Evolutionary conservation across 73 alveolate species (phyloP), one percentile per base, ranked within the genome.

Genomic region (Paramecium caudatum): DNA sequence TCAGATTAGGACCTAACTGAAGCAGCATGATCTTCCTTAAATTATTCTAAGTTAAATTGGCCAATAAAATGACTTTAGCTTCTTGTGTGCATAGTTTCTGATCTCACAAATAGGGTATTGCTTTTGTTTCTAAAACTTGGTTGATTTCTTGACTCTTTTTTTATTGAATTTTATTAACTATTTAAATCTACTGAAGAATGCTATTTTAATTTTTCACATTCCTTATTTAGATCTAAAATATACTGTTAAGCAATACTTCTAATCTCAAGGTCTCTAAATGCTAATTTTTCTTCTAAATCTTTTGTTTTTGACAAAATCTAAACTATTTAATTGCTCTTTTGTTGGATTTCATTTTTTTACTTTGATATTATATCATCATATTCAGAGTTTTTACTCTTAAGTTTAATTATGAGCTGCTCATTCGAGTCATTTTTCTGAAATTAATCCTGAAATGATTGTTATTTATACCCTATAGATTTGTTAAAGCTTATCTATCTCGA

Each of bases 21-120:
- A 21, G 70, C 70, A 3, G 70, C 70, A 3, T 34, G 25, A 7
- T 49, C 17, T 0, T 49, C 70, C 25, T 49, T 49, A 16, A 49
- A 49, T 49, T 49, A 49, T 49, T 49, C 70, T 21, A 49, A 34
- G 25, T 49, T 34, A 15, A 49, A 49, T 49, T 49, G 25, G 25
- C 70, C 70, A 49, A 49, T 49, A 17, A 13, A 49, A 13, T 49
- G 70, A 15, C 70, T 49, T 49, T 49, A 17, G 25, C 70, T 49
- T 49, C 70, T 49, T 49, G 21, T 5, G 10, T 49, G 70, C 25
- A 49, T 21, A 49, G 70, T 49, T 49, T 49, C 70, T 2, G 70
- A 49, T 49, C 39, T 49, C 25, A 49, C 17, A 49, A 49, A 34
- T 6, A 49, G 15, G 5, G 70, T 49, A 17, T 49, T 49, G 39